Base-by-base conservation (phyloP, 2,329 filamentous ascomycete species). In the Cladosporium halotolerans region DNA sequence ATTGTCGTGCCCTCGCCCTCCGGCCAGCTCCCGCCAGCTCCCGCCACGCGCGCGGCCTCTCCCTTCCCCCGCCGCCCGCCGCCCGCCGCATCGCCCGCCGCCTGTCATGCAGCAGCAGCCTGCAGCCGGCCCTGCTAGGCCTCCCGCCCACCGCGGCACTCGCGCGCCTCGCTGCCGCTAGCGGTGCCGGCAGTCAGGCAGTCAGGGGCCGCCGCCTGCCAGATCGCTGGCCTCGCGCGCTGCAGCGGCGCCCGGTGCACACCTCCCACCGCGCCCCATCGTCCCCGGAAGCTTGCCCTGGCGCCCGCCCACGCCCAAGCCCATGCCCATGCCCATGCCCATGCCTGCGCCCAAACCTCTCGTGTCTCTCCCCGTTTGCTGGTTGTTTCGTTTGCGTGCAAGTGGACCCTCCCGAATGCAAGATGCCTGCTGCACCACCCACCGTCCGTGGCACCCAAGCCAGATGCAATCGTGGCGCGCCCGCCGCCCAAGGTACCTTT, bases 291-390 rank as follows among this genome's bases (percentile, higher is more conserved):
- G 48, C 48, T 51, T 51, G 48, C 48, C 48, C 48, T 51, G 48
- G 41, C 40, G 40, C 40, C 14, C 40, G 10, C 10, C n/a, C 39
- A 42, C 16, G 34, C 34, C 34, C n/a, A 18, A 18, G 34, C n/a
- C 10, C n/a, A n/a, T 4, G 34, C 40, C 16, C n/a, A n/a, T 42
- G 39, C 39, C 40, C 14, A 18, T 18, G 40, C 40, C 19, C 14
- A 18, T n/a, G 47, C 38, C n/a, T 4, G 42, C 4, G 47, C 47
- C 48, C 39, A 43, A 51, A 51, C 31, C 42, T 46, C 50, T 40
- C 33, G 42, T 53, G 34, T 53, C 50, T 40, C 43, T 42, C 34
- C 43, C 44, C 50, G 50, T 53, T 53, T 53, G 50, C 42, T 52
- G 49, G 41, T 52, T 52, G 49, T 44, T 46, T 53, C 50, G 42